Conservation (phyloP, 257 asterid species). For the Solanum acaule region DNA sequence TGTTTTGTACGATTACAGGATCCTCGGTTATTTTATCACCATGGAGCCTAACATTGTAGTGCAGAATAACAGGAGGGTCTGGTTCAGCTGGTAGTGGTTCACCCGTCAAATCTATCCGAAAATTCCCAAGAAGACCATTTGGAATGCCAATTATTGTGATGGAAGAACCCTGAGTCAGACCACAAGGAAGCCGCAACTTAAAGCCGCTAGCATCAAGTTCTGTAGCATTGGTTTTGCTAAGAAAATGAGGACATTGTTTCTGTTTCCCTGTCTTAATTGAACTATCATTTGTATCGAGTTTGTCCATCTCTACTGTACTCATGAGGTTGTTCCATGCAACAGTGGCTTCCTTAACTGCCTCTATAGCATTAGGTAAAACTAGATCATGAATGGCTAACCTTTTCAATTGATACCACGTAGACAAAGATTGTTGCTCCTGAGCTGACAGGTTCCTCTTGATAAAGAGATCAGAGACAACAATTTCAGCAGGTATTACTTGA, state of each 20-base stretch:
- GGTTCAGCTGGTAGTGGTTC: slow-evolving; percentile 96
- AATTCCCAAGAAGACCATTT: slow-evolving; percentile 85
- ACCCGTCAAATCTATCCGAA: slow-evolving; percentile 80
- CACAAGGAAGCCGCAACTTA: slow-evolving; percentile 82
- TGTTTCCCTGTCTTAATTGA: slow-evolving; percentile 58
- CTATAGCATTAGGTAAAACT: slow-evolving; percentile 74
- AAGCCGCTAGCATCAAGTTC: slow-evolving; percentile 44
- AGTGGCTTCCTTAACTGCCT: slow-evolving; percentile 78
- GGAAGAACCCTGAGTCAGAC: slow-evolving; percentile 94
- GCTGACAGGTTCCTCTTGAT: slow-evolving; percentile 42
- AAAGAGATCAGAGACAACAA: slow-evolving; percentile 37
- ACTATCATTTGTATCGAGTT: slow-evolving; percentile 49
- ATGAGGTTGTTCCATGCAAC: slow-evolving; percentile 79
- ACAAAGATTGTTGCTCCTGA: slow-evolving; percentile 50
- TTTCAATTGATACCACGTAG: slow-evolving; percentile 64
- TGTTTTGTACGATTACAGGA: slow-evolving; percentile 93
- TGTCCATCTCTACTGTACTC: slow-evolving; percentile 60
- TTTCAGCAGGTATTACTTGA: slow-evolving; percentile 49
- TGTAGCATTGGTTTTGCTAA: slow-evolving; percentile 73
- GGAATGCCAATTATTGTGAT: slow-evolving; percentile 92
- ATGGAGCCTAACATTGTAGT: slow-evolving; percentile 83
- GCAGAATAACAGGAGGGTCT: slow-evolving; percentile 91
- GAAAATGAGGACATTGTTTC: slow-evolving; percentile 96
- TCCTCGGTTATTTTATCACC: slow-evolving; percentile 90
- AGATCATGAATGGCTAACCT: slow-evolving; percentile 46